Conservation (phyloP, 192 early-diverging fungal genomes). For the Coemansia sp. region DNA sequence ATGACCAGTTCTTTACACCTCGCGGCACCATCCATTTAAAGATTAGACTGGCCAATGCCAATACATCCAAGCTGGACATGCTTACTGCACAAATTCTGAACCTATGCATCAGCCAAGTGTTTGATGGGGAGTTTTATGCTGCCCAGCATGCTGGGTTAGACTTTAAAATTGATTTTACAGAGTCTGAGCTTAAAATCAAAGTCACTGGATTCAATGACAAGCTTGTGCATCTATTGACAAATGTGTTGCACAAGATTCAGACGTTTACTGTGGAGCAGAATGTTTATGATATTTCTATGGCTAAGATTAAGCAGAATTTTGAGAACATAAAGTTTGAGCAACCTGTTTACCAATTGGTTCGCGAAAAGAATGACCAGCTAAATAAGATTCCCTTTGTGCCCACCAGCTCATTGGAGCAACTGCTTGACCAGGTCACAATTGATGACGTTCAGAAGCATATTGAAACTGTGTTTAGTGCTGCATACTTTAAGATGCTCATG, state of each 20-base stretch:
- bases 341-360: too few species aligned
- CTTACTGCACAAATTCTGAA: not conserved
- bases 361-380: too few species aligned
- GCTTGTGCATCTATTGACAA: not conserved
- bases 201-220: not conserved
- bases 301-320: not conserved
- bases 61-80: not conserved
- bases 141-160: not conserved
- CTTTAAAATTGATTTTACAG: not conserved
- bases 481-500: slow-evolving; percentile 72
- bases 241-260: not conserved
- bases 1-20: too few species aligned
- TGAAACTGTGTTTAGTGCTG: not conserved
- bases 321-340: too few species aligned
- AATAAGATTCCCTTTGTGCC: too few species aligned
- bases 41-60: not conserved
- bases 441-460: not conserved
- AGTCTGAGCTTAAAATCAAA: not conserved
- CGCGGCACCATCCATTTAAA: not conserved
- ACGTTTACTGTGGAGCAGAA: not conserved
- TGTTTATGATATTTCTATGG: not conserved
- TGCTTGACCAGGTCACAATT: not conserved
- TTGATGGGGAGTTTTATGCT: not conserved
- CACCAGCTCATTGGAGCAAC: not conserved
- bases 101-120: not conserved